These are phyloP conservation scores for Purshia tridentata DNA, from an alignment of 306 rosid genomes.

Conservation along the genomic window DNA sequence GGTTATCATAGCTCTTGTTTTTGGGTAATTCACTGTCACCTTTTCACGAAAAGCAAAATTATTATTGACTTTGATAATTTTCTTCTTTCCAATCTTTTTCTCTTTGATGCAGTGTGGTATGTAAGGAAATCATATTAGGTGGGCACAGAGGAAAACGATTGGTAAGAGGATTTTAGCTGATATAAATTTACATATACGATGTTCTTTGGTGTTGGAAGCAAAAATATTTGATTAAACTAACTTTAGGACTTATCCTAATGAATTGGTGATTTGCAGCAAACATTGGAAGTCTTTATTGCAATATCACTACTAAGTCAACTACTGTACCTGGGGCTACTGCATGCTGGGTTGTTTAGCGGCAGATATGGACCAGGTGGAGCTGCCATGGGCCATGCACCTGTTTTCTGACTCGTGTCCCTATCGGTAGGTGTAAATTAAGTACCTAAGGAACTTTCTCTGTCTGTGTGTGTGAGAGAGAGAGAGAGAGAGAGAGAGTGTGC, in stretches of 20 bases:
- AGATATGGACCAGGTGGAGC: slow-evolving; percentile 25
- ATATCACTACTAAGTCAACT: slow-evolving; percentile 39
- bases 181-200: too few species aligned
- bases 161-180: slow-evolving; percentile 22
- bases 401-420: slow-evolving; percentile 2
- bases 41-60: not conserved
- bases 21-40: slow-evolving; percentile 23
- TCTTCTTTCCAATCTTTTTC: not conserved
- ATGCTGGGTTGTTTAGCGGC: slow-evolving; percentile 35
- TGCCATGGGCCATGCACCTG: slow-evolving; percentile 8
- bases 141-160: slow-evolving; percentile 39
- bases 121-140: slow-evolving; percentile 37
- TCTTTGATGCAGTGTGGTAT: slow-evolving; percentile 31
- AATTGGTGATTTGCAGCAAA: slow-evolving; percentile 22
- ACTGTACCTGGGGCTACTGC: slow-evolving; percentile 36
- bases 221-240: not conserved
- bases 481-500: too few species aligned
- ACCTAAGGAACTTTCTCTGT: not conserved
- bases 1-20: slow-evolving; percentile 35
- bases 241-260: not conserved
- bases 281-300: slow-evolving; percentile 32
- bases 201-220: not conserved
- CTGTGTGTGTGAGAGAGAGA: too few species aligned
- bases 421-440: not conserved
- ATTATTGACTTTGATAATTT: too few species aligned